These are phyloP conservation scores for Beauveria australis DNA, from an alignment of 2,329 filamentous ascomycete genomes.

Conservation along the genomic window DNA sequence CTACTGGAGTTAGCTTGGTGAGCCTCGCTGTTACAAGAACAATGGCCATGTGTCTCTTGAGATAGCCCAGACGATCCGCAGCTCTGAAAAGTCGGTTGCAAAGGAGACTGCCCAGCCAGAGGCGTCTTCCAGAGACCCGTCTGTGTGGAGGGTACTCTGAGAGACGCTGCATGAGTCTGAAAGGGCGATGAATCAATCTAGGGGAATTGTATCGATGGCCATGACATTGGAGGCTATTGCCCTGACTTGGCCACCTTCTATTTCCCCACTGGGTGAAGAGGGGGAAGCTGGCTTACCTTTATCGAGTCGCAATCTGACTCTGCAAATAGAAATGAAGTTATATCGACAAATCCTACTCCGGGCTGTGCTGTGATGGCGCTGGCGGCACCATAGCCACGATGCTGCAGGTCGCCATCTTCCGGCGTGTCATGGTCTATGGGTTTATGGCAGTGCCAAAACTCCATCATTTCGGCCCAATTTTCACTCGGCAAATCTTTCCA, in stretches of 20 bases:
- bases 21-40: constrained; percentile 7
- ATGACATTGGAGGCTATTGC: constrained; percentile 39
- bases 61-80: constrained; percentile 40
- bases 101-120: constrained; percentile 25
- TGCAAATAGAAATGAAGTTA: constrained; percentile 65
- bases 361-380: constrained; percentile 59
- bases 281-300: constrained; percentile 25
- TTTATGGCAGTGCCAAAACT: constrained; percentile 99
- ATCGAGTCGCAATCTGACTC: constrained; percentile 53
- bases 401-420: constrained; percentile 37
- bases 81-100: constrained; percentile 43
- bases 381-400: constrained; percentile 76
- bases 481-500: constrained; percentile 96
- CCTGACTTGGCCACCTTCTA: constrained; percentile 57
- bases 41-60: constrained; percentile 37
- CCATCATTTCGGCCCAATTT: constrained; percentile 99
- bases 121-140: constrained; percentile 28
- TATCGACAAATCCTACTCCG: constrained; percentile 70
- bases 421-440: constrained; percentile 50
- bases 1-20: constrained; percentile 26
- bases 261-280: constrained; percentile 23
- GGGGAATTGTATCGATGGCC: constrained; percentile 64
- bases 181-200: constrained; percentile 36
- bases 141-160: constrained; percentile 30
- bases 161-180: constrained; percentile 16